Percentiles rank a stretch among this genome's conserved stretches.
These are phyloP conservation scores for Schizosaccharomyces octosporus DNA, from an alignment of 805 yeast genomes.

Conservation along the genomic window DNA sequence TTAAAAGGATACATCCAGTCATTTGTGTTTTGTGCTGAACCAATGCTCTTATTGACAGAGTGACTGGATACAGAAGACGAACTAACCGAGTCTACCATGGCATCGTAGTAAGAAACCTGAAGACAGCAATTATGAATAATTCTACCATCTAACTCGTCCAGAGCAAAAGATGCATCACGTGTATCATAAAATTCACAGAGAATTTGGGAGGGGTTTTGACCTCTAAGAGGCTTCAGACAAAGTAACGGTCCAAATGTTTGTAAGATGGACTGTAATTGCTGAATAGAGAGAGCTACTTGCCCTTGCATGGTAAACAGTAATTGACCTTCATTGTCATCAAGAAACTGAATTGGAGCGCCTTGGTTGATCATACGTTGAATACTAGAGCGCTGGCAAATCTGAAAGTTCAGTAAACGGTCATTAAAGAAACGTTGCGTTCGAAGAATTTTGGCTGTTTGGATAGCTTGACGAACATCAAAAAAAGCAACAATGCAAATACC, in stretches of 20 bases:
- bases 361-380: conserved; percentile 5
- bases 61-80: conserved; percentile 1
- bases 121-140: conserved; percentile 8
- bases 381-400: conserved; percentile 7
- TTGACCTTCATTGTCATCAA: conserved; percentile 7
- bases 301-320: conserved; percentile 3
- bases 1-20: no score
- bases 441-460: conserved; percentile 9
- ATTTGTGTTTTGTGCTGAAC: background rate
- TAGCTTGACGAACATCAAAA: conserved; percentile 10
- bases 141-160: conserved; percentile 8
- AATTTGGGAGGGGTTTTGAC: conserved; percentile 7
- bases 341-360: conserved; percentile 7
- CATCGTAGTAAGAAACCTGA: background rate
- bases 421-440: conserved; percentile 8
- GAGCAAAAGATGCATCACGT: conserved; percentile 15
- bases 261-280: conserved; percentile 1
- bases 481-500: conserved; percentile 9
- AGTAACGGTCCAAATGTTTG: conserved; percentile 10
- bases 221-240: conserved; percentile 4
- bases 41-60: conserved; percentile 3
- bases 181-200: conserved; percentile 16
- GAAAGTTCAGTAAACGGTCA: conserved; percentile 4
- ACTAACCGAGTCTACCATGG: background rate
- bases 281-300: conserved; percentile 3